Percentiles rank a stretch among this genome's conserved stretches.
Conservation (phyloP, 148 eudicot species). For the Rhododendron simsii region DNA sequence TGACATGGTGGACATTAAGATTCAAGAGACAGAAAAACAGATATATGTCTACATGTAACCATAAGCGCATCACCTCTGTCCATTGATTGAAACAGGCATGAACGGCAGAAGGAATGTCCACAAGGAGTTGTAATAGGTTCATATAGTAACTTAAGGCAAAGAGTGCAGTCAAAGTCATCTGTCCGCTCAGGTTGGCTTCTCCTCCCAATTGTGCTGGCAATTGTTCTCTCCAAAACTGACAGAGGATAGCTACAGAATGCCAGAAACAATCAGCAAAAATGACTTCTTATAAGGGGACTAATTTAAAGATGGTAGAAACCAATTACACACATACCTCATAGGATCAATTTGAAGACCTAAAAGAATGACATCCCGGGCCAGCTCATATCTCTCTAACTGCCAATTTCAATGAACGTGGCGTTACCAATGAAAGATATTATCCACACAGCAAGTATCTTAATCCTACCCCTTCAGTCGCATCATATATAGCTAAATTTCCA, state of each 20-base stretch:
- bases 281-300: background rate
- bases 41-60: no score
- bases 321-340: conserved; percentile 43
- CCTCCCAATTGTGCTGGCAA: conserved; percentile 26
- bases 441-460: background rate
- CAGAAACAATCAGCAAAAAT: conserved; percentile 21
- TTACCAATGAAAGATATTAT: conserved; percentile 1
- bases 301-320: background rate
- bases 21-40: background rate
- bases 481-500: background rate
- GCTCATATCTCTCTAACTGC: conserved; percentile 82
- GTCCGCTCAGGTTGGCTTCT: conserved; percentile 64
- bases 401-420: conserved; percentile 16
- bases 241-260: conserved; percentile 55
- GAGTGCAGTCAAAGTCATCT: conserved; percentile 94
- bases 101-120: conserved; percentile 96
- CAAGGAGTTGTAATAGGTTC: conserved; percentile 98
- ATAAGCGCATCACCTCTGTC: conserved; percentile 57
- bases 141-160: conserved; percentile 85
- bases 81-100: conserved; percentile 97
- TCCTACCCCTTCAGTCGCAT: background rate
- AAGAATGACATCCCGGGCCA: conserved; percentile 60
- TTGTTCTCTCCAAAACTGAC: conserved; percentile 42
- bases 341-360: conserved; percentile 93
- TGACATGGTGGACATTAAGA: background rate